Base-by-base conservation (phyloP, 2,329 filamentous ascomycete species). In the Escovopsis weberi region DNA sequence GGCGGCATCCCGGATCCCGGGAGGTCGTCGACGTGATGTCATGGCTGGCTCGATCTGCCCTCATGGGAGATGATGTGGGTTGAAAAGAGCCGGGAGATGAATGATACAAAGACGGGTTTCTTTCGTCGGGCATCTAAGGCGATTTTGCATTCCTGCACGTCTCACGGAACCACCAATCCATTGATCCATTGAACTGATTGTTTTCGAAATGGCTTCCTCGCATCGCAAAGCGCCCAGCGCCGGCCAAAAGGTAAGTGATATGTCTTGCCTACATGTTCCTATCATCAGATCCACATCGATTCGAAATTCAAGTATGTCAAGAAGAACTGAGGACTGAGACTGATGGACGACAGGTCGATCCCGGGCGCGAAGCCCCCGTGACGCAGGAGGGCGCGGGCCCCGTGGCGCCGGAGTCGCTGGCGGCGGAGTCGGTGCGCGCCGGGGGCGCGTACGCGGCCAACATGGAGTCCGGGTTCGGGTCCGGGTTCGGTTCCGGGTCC, bases 361-460 rank as follows among this genome's bases (percentile, higher is more conserved):
- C 60, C 37, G 65, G 68, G 43, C 48, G 59, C 45, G 60, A 72
- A 38, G 67, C 74, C 37, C 71, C 75, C 26, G 43, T 54, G 1
- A 71, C 68, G 45, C 57, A 65, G 12, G 85, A 91, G 59, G 64
- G 69, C 12, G 65, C 80, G 5, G 85, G 85, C 41, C 53, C 67
- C 26, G 70, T 89, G 1, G 63, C 72, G 37, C 65, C 71, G 12
- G 82, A 82, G 60, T 89, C 83, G 6, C 76, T 93, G 5, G 85
- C 85, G 10, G 80, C 77, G 45, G 80, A 89, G 54, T 91, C 84
- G 0, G 62, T 76, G 45, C 63, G 67, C 38, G 51, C 65, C 19
- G 70, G 70, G 44, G 83, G 82, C 49, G 64, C 59, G 28, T 30
- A 30, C 28, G 28, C 28, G 28, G 11, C 8, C 28, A 30, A 30